Base-by-base conservation (phyloP, 257 asterid species). In the Capsicum rhomboideum region DNA sequence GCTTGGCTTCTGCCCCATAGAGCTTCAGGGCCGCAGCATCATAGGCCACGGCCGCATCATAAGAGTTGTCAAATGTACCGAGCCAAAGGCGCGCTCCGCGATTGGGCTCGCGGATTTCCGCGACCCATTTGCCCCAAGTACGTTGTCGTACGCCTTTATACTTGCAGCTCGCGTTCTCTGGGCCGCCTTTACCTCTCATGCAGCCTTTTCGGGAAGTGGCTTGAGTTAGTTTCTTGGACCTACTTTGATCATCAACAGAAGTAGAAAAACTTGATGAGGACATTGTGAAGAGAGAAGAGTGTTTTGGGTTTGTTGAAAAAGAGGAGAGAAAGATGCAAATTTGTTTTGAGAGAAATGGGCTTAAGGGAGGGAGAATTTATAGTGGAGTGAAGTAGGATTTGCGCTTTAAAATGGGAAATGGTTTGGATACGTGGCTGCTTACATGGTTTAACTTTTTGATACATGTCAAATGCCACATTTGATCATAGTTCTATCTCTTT, bases 41-140 rank as follows among this genome's bases (percentile, higher is more conserved):
- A 56, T 94, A 93, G 0, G 96, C 98, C 1, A 91, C 42, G 7
- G 97, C 98, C 0, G 98, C 97, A 8, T 92, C 94, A 54, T 88
- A 80, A n/a, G 99, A 88, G 13, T 91, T 94, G 82, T 92, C 94
- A 83, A 86, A 94, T 6, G 99, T 95, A 3, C 99, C 99, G 29
- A 94, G 93, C 99, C 99, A 95, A 16, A 91, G 87, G 2, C 98
- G 93, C 4, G 91, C 84, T 28, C 99, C 98, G 6, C 92, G 92
- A 26, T 93, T 90, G 20, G 99, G 98, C 46, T 95, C 97, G 17
- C 99, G 97, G 2, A 95, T 95, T 85, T 94, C 98, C 4, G 97
- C 93, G 0, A 95, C 99, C 99, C 99, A 94, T 80, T 95, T 95
- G 0, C 98, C 99, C 99, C 99, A 94, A 0, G 97, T 93, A 8